Conservation (phyloP, 2,329 filamentous ascomycete species). For the Epichloe coenophiala region DNA sequence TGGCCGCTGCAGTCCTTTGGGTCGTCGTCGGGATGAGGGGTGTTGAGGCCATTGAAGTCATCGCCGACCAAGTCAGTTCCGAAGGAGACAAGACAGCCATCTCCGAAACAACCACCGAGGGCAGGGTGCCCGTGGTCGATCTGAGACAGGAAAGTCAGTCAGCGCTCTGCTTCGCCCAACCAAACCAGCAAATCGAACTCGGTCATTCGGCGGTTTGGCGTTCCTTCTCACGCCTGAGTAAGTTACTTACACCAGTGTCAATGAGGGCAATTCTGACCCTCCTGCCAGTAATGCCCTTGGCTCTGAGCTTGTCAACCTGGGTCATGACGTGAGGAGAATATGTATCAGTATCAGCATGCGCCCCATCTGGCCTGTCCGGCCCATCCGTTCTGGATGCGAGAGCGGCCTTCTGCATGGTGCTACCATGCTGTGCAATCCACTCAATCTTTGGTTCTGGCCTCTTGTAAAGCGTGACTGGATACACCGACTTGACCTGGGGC, state of each 20-base stretch:
- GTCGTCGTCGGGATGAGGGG: conserved; percentile 31
- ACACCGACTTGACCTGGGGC: conserved; percentile 33
- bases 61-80: conserved; percentile 48
- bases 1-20: conserved; percentile 46
- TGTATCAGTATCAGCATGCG: conserved; percentile 15
- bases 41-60: conserved; percentile 27
- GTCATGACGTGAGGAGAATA: conserved; percentile 42
- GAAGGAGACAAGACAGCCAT: conserved; percentile 41
- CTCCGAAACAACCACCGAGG: conserved; percentile 50
- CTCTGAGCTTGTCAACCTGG: conserved; percentile 39
- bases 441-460: conserved; percentile 32
- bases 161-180: not conserved
- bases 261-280: conserved; percentile 40
- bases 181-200: not conserved
- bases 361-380: not conserved
- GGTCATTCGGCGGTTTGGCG: not conserved
- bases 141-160: conserved; percentile 14
- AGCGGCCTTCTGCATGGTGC: conserved; percentile 7
- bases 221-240: too few relatives aligned
- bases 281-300: conserved; percentile 33
- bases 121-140: conserved; percentile 51
- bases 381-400: conserved; percentile 11
- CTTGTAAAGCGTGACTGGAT: conserved; percentile 31
- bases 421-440: conserved; percentile 24
- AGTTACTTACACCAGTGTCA: conserved; percentile 36